phyloP scores from a whole-genome alignment of 2,329 filamentous ascomycete genomes.

The Cryphonectria carpinicola region DNA sequence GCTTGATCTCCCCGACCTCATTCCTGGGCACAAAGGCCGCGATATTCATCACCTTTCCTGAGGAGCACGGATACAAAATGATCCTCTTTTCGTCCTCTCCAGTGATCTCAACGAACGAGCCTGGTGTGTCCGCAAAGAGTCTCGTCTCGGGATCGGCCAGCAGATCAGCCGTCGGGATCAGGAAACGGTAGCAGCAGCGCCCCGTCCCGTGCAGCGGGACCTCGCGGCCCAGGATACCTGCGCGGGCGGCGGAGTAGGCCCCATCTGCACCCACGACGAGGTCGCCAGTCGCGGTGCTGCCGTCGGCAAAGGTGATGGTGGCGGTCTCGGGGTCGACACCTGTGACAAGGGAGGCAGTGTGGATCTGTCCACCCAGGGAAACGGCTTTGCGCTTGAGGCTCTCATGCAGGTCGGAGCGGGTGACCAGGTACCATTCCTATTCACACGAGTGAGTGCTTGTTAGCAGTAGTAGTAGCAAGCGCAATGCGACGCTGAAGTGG shows the following conservation, averaged over 20 bases:
- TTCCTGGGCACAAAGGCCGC: slow-evolving; percentile 16
- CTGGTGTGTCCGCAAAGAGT: slow-evolving; percentile 12
- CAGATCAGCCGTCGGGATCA: slow-evolving; percentile 18
- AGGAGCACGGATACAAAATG: slow-evolving; percentile 20
- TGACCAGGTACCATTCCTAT: slow-evolving; percentile 25
- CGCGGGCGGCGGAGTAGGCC: slow-evolving; percentile 18
- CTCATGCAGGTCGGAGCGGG: slow-evolving; percentile 23
- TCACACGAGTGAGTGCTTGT: neutral
- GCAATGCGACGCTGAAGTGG: neutral
- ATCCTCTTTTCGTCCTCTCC: slow-evolving; percentile 11
- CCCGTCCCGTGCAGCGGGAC: slow-evolving; percentile 14
- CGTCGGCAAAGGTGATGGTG: slow-evolving; percentile 20
- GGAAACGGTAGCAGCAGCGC: slow-evolving; percentile 24
- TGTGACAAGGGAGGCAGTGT: slow-evolving; percentile 8
- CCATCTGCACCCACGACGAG: slow-evolving; percentile 27
- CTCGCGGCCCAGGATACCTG: slow-evolving; percentile 9
- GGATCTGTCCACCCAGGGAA: slow-evolving; percentile 20
- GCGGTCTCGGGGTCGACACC: slow-evolving; percentile 19
- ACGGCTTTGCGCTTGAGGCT: slow-evolving; percentile 22
- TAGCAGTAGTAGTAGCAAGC: neutral
- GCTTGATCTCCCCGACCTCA: slow-evolving; percentile 26
- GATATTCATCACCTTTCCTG: slow-evolving; percentile 20
- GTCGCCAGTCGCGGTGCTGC: slow-evolving; percentile 21
- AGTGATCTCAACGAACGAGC: slow-evolving; percentile 17
- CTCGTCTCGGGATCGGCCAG: slow-evolving; percentile 12